phyloP scores from a whole-genome alignment of 2,329 filamentous ascomycete genomes.

The Epichloe gansuensis region DNA sequence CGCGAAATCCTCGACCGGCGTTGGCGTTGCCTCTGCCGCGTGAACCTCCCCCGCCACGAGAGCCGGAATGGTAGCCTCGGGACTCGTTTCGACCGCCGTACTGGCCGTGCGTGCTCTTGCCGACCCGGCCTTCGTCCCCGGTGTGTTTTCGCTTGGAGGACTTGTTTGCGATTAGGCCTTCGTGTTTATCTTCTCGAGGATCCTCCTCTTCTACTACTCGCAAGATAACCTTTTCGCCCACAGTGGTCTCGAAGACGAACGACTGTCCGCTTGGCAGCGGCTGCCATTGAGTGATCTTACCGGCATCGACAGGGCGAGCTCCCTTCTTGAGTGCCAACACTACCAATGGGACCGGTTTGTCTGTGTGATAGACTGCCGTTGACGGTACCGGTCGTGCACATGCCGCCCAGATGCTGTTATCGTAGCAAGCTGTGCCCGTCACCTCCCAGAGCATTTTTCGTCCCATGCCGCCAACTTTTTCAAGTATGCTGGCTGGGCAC shows the following conservation, averaged over 20 bases:
- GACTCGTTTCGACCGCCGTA: slow-evolving; percentile 28
- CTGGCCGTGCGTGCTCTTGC: slow-evolving; percentile 20
- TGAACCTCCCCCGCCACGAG: slow-evolving; percentile 22
- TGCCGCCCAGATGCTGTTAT: slow-evolving; percentile 81
- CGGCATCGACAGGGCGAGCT: slow-evolving; percentile 66
- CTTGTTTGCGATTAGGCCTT: slow-evolving; percentile 50
- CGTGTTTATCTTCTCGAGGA: slow-evolving; percentile 47
- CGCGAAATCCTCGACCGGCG: slow-evolving; percentile 25
- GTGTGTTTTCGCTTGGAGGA: slow-evolving; percentile 46
- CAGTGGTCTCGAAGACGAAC: slow-evolving; percentile 68
- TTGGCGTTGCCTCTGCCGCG: slow-evolving; percentile 21
- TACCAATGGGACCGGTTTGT: slow-evolving; percentile 66
- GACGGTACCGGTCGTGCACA: slow-evolving; percentile 61
- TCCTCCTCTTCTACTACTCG: slow-evolving; percentile 72
- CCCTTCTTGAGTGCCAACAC: slow-evolving; percentile 71
- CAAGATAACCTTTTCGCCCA: slow-evolving; percentile 77
- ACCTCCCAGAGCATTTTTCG: slow-evolving; percentile 77
- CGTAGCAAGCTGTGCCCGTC: slow-evolving; percentile 58
- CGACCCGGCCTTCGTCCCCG: slow-evolving; percentile 31
- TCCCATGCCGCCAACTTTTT: slow-evolving; percentile 79
- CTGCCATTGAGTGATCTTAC: slow-evolving; percentile 74
- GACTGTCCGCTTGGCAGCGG: slow-evolving; percentile 58
- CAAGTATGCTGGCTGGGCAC: slow-evolving; percentile 58
- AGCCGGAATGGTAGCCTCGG: slow-evolving; percentile 28
- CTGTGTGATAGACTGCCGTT: slow-evolving; percentile 59